Evolutionary conservation across 495 filamentous ascomycete genomes (phyloP).

Genomic region (Aspergillus coremiiformis): DNA sequence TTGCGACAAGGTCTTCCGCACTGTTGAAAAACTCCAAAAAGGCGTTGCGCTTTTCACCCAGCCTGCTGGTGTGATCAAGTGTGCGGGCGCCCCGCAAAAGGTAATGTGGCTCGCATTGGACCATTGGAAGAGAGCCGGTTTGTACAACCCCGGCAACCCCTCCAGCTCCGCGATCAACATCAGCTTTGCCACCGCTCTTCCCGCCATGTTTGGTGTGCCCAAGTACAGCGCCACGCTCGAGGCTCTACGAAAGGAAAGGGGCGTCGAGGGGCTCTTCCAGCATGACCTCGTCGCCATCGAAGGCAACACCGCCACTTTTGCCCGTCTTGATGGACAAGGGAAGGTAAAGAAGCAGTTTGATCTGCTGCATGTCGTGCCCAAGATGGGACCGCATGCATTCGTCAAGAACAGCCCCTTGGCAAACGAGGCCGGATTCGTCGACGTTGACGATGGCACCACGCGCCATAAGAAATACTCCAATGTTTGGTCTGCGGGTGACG

Average conservation of each 20-base stretch:
- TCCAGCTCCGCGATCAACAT: conserved; percentile 48
- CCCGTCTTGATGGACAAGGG: conserved; percentile 35
- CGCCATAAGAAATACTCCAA: conserved; percentile 57
- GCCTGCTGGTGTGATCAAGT: conserved; percentile 58
- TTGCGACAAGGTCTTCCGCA: conserved; percentile 50
- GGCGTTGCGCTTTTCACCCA: conserved; percentile 64
- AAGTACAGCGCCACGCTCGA: conserved; percentile 60
- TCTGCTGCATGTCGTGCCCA: conserved; percentile 53
- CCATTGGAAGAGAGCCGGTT: conserved; percentile 53
- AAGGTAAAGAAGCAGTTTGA: conserved; percentile 49
- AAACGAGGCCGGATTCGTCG: conserved; percentile 55
- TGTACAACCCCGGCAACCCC: conserved; percentile 42
- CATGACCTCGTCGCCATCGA: conserved; percentile 59
- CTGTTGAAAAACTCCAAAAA: conserved; percentile 46
- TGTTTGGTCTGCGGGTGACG: conserved; percentile 64
- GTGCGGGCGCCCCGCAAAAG: conserved; percentile 64
- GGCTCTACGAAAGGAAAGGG: conserved; percentile 51
- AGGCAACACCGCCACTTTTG: conserved; percentile 49
- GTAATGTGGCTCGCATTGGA: conserved; percentile 65
- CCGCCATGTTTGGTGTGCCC: conserved; percentile 61
- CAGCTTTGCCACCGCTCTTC: conserved; percentile 54
- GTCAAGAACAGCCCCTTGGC: conserved; percentile 51
- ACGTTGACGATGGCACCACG: conserved; percentile 53
- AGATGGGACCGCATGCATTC: conserved; percentile 55
- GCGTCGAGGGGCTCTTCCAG: conserved; percentile 58